Evolutionary conservation across 2,329 filamentous ascomycete species (phyloP).

Genomic region (Phyllachora maydis): DNA sequence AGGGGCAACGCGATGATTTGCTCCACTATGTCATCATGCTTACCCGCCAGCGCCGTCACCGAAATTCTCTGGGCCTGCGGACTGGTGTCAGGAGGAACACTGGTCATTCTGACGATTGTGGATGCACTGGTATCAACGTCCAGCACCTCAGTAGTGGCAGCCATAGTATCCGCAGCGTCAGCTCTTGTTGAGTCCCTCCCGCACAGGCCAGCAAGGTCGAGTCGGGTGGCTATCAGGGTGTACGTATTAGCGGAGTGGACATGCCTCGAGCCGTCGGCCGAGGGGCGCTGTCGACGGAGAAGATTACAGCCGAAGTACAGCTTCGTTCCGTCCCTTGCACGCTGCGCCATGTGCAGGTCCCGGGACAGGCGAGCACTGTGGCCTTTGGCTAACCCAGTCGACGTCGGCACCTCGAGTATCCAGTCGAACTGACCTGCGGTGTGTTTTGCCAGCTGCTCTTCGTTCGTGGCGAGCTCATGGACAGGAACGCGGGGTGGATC

Average conservation of each 20-base stretch:
- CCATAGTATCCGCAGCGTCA: conserved; percentile 4
- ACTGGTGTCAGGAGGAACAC: too few species aligned
- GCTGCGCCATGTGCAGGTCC: conserved; percentile 4
- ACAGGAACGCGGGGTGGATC: too few species aligned
- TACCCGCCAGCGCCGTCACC: conserved; percentile 2
- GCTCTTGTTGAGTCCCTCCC: conserved; percentile 1
- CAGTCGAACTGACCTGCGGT: conserved; percentile 28
- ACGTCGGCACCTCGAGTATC: conserved; percentile 17
- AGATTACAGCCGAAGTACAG: conserved; percentile 32
- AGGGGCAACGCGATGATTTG: conserved; percentile 2
- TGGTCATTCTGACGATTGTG: conserved; percentile 1
- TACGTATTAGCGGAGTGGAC: conserved; percentile 15
- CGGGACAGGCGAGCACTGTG: conserved; percentile 3
- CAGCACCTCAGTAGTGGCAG: conserved; percentile 2
- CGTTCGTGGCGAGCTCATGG: conserved; percentile 7
- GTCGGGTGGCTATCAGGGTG: conserved; percentile 24
- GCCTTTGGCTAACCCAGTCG: conserved; percentile 2
- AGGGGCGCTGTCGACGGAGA: conserved; percentile 15
- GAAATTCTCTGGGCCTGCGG: conserved; percentile 2
- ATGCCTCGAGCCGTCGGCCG: conserved; percentile 7
- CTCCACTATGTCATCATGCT: conserved; percentile 4
- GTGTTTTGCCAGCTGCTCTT: conserved; percentile 18
- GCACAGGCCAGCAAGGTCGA: conserved; percentile 8
- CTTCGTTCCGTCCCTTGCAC: conserved; percentile 7
- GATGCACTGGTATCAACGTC: conserved; percentile 1